Evolutionary conservation across 164 flowering plant species (phyloP), one percentile per base, ranked within the genome.

Genomic region (Umbilicus rupestris): DNA sequence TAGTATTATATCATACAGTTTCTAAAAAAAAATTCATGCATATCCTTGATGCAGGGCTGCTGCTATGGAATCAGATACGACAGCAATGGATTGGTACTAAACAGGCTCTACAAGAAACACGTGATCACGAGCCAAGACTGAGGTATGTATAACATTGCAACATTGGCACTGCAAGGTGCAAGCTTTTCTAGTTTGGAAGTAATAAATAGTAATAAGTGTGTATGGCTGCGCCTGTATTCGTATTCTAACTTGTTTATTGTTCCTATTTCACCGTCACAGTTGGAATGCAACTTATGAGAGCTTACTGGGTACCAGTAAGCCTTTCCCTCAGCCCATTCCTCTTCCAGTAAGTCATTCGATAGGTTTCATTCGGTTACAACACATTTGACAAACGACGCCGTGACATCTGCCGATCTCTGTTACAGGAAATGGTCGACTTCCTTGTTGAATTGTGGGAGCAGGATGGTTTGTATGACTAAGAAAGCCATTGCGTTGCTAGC

Each of bases 401-500:
- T 50, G 30, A 29, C 26, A 12, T 22, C 20, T 12, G 16, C 17
- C 55, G 57, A 58, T 44, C 63, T 29, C 29, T 28, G 29, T 62
- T 37, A 31, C 84, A 84, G 88, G 88, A 84, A 78, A 84, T 84
- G 88, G 81, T 83, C 17, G 88, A 82, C 68, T 83, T 85, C 74
- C 81, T 85, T 12, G 89, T 83, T 28, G 79, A 83, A 69, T 33
- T 78, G n/a, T 85, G 89, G 89, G 89, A 85, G 73, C 85, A 81
- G 60, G 89, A 83, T 59, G 88, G 88, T 0, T 33, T 82, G 78
- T 83, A 84, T 67, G 82, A 78, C 67, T 84, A 73, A 80, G 15
- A 9, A n/a, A 41, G 44, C 44, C 44, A 14, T 41, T 3, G 44
- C 12, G 3, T 9, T 41, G 12, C n/a, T n/a, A n/a, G n/a, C n/a